These are phyloP conservation scores for Leishmania guyanensis DNA, from an alignment of 208 protist genomes.

Conservation along the genomic window DNA sequence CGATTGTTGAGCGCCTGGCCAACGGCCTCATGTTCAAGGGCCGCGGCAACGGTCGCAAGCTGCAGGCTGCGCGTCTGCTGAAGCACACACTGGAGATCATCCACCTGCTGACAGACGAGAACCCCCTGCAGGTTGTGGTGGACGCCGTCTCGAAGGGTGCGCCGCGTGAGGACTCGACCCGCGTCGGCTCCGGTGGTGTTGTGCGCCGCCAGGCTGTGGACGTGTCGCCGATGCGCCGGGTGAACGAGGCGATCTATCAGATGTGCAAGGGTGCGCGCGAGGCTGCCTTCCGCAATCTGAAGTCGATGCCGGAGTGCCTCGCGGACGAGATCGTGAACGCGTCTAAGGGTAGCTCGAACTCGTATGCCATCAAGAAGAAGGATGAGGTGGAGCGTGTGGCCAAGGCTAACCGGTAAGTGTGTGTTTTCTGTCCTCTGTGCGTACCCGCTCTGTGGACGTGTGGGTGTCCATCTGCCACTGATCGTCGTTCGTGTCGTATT, in stretches of 20 bases:
- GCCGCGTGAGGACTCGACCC: conserved; percentile 99
- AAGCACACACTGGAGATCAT: conserved; percentile 99
- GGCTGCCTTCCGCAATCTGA: conserved; percentile 99
- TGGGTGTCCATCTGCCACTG: too few species aligned
- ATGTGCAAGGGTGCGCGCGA: conserved; percentile 98
- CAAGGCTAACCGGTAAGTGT: conserved; percentile 99
- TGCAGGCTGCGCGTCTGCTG: conserved; percentile 98
- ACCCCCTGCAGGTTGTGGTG: conserved; percentile 99
- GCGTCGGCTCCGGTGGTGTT: conserved; percentile 99
- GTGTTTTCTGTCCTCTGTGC: too few species aligned
- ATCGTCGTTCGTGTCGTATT: too few species aligned
- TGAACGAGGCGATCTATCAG: conserved; percentile 99
- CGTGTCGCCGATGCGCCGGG: conserved; percentile 99
- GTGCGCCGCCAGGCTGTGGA: conserved; percentile 99
- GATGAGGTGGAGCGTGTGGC: conserved; percentile 99
- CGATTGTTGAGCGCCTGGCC: conserved; percentile 95
- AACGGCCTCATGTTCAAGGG: conserved; percentile 99
- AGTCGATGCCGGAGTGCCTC: conserved; percentile 99
- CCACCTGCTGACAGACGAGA: conserved; percentile 98
- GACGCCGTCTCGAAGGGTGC: conserved; percentile 98
- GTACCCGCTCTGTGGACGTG: too few species aligned
- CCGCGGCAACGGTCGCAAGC: conserved; percentile 99
- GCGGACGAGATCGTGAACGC: conserved; percentile 99
- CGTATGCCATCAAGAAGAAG: conserved; percentile 99
- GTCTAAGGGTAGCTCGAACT: conserved; percentile 98